Evolutionary conservation across 1,284 basidiomycete genomes (phyloP), one percentile per base, ranked within the genome.

Genomic region (Rhodotorula sp.): DNA sequence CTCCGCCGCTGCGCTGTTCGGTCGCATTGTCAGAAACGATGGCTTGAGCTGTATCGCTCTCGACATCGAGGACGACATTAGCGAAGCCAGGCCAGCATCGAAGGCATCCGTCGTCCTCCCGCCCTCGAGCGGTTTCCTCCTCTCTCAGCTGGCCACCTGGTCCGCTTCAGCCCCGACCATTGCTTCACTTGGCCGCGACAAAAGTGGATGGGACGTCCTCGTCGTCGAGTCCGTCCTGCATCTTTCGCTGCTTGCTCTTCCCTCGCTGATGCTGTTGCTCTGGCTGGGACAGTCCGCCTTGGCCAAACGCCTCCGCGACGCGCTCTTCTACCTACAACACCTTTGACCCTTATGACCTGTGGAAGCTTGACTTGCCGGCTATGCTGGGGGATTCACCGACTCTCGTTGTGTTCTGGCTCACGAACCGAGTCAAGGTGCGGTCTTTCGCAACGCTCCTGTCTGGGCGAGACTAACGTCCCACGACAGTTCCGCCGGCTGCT

Each of bases 311-410:
- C 2, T 75, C 73, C 0, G 76, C 71, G 0, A 44, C 68, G 7
- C 64, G 76, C 4, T 70, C 76, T 0, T n/a, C 50, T 5, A 50
- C 37, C 20, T 77, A 77, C 59, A 65, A 74, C 11, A 74, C 73
- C 0, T 77, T 77, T 46, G 76, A 77, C 61, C 69, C 76, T 22
- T 77, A 77, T 65, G 70, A 75, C 22, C 65, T 77, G 6, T 73
- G 74, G 67, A 66, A 74, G 11, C 69, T 77, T 8, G 67, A 70
- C 48, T 31, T 77, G 1, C 62, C 62, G 0, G 48, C 55, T 2
- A 26, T 77, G 15, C 70, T 77, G 3, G 59, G 54, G 0, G 30
- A 54, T 10, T 63, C 68, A 28, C 68, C 75, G 2, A 68, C 71
- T 0, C 30, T 77, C 7, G 72, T 77, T 1, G 72, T 64, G 0